phyloP scores from a whole-genome alignment of 129 eudicot species.

The Tanacetum coccineum region DNA sequence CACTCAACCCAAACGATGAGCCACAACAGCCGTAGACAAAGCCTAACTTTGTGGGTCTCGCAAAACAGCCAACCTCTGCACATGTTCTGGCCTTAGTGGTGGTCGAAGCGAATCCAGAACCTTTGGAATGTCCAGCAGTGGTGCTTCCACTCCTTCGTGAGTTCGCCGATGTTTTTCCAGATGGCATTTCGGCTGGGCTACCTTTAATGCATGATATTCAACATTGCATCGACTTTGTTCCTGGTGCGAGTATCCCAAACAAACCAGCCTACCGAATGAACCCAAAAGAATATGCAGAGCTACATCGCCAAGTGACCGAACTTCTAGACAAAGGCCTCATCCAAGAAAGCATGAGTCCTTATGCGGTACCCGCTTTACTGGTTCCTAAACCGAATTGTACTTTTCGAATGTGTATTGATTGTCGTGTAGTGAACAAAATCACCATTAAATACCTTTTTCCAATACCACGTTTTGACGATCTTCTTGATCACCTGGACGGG shows the following conservation, averaged over 20 bases:
- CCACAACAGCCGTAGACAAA: not conserved
- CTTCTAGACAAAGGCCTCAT: not conserved
- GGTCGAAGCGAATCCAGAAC: not conserved
- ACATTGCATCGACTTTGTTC: not conserved
- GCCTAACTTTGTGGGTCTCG: not conserved
- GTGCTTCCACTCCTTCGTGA: not conserved
- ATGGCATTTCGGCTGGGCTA: not conserved
- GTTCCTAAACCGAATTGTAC: not conserved
- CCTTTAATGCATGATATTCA: not conserved
- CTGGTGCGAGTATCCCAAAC: not conserved
- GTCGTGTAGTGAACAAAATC: not conserved
- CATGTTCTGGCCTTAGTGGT: not conserved
- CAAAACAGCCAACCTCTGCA: not conserved
- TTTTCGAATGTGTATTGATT: not conserved
- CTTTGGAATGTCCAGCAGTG: not conserved
- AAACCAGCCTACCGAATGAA: not conserved
- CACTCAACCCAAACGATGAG: not conserved
- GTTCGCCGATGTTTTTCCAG: not conserved
- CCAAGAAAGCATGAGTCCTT: not conserved
- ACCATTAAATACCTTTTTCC: not conserved
- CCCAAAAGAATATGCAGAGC: not conserved
- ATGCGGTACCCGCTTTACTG: not conserved
- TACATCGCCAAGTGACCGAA: not conserved
- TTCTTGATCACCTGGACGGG: not conserved
- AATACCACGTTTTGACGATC: not conserved